Conservation (phyloP, 495 filamentous ascomycete genomes). For the Neurospora tetrasperma region DNA sequence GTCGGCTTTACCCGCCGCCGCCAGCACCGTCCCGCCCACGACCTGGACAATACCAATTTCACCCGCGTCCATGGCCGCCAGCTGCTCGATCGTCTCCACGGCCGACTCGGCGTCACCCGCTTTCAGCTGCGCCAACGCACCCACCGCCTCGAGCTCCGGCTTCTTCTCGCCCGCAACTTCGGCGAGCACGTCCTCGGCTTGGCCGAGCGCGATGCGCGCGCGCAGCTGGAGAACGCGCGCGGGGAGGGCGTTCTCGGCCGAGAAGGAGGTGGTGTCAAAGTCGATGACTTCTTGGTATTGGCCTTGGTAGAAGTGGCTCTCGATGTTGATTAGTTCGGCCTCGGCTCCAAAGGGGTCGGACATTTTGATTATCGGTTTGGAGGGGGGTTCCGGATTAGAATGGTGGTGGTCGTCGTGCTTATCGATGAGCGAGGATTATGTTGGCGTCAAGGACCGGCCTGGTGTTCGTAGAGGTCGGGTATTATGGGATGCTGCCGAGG, state of each 20-base stretch:
- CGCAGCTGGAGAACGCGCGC: slow-evolving; percentile 74
- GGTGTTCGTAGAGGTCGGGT: neutral
- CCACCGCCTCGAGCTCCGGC: slow-evolving; percentile 70
- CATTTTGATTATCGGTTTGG: slow-evolving; percentile 40
- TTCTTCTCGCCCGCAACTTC: slow-evolving; percentile 54
- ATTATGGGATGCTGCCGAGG: neutral
- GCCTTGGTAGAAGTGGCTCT: slow-evolving; percentile 89
- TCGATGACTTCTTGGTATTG: slow-evolving; percentile 76
- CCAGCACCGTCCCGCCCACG: slow-evolving; percentile 65
- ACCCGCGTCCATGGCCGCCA: slow-evolving; percentile 45
- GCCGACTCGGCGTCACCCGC: slow-evolving; percentile 52
- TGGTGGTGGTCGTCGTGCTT: neutral
- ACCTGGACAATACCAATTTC: slow-evolving; percentile 80
- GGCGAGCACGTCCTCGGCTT: slow-evolving; percentile 59
- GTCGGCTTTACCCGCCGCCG: slow-evolving; percentile 65
- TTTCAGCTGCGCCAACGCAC: slow-evolving; percentile 61
- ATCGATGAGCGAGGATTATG: neutral
- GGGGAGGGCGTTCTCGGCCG: slow-evolving; percentile 61
- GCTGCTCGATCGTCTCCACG: slow-evolving; percentile 49
- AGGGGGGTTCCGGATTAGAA: neutral
- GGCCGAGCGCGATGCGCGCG: slow-evolving; percentile 69
- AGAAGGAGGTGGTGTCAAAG: slow-evolving; percentile 67
- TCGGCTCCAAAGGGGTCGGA: slow-evolving; percentile 85
- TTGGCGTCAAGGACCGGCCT: neutral
- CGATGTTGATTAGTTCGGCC: slow-evolving; percentile 91